These are phyloP conservation scores for Solanum ahanhuiri DNA, from an alignment of 257 asterid species.

Conservation along the genomic window DNA sequence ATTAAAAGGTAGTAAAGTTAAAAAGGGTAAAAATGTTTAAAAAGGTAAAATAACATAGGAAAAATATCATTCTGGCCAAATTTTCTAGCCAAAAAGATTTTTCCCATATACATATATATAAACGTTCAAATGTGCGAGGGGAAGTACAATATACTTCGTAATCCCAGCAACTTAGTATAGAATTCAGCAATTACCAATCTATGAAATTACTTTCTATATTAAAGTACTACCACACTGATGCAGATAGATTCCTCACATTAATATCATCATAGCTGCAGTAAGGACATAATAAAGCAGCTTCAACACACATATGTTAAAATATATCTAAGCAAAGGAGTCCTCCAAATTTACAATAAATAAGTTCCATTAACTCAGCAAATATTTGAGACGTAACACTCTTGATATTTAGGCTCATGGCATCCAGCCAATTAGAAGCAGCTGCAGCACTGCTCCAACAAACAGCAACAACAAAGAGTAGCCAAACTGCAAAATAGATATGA, in stretches of 20 bases:
- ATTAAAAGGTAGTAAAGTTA: no score
- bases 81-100: no score
- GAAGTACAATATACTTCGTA: background rate
- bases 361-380: background rate
- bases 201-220: no score
- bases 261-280: background rate
- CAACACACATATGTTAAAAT: background rate
- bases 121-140: background rate
- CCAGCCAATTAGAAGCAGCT: constrained; percentile 11
- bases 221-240: background rate
- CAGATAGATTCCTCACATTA: background rate
- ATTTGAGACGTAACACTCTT: background rate
- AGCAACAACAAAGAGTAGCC: background rate
- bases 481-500: background rate
- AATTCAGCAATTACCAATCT: background rate
- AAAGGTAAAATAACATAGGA: no score
- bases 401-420: background rate
- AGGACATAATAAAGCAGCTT: background rate
- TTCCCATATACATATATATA: no score
- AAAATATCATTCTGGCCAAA: no score
- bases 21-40: no score
- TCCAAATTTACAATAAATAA: no score
- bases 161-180: background rate
- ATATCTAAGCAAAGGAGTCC: no score
- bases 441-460: background rate